phyloP scores from a whole-genome alignment of 139 green algal genomes.

The Tetratostichococcus sp. region DNA sequence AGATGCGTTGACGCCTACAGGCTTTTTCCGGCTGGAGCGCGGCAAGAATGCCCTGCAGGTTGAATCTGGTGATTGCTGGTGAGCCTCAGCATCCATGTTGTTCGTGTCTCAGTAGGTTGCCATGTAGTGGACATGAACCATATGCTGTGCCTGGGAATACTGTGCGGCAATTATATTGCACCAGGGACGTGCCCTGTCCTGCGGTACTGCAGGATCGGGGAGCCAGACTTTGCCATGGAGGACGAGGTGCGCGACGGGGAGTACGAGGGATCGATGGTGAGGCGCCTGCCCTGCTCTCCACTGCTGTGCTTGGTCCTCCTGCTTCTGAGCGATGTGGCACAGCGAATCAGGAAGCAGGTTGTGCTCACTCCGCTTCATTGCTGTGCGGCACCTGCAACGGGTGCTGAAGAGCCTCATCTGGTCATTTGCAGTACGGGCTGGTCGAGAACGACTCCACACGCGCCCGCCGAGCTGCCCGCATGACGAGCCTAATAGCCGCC shows the following conservation, averaged over 20 bases:
- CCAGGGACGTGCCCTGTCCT: background rate
- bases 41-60: slow-evolving; percentile 46
- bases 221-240: slow-evolving; percentile 20
- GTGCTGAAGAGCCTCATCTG: too few species aligned
- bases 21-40: slow-evolving; percentile 49
- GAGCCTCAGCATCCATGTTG: background rate
- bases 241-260: slow-evolving; percentile 17
- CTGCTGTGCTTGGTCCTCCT: too few species aligned
- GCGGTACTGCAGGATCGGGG: slow-evolving; percentile 1
- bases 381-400: too few species aligned
- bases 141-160: background rate
- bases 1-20: slow-evolving; percentile 5
- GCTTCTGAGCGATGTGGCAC: too few species aligned
- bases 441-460: background rate
- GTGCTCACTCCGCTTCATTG: too few species aligned
- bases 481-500: too few species aligned
- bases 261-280: slow-evolving; percentile 13
- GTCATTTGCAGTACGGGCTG: slow-evolving; percentile 19
- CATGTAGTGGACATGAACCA: too few species aligned
- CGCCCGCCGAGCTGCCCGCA: too few species aligned
- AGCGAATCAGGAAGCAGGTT: too few species aligned
- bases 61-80: slow-evolving; percentile 56
- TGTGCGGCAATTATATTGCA: background rate
- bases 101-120: background rate
- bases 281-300: too few species aligned